These are phyloP conservation scores for Sclerotinia minor DNA, from an alignment of 2,329 filamentous ascomycete genomes.

Conservation along the genomic window DNA sequence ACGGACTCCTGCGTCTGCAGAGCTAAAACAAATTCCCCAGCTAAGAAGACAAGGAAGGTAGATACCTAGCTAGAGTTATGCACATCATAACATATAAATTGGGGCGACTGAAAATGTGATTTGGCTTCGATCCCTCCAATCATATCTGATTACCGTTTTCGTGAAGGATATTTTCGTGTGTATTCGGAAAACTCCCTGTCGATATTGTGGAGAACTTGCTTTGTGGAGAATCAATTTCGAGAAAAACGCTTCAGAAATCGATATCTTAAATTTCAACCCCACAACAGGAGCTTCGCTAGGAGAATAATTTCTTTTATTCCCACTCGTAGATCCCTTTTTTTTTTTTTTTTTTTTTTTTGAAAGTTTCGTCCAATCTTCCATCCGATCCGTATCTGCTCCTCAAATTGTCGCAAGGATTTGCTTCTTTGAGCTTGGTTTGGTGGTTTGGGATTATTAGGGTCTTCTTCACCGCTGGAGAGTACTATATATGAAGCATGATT, in stretches of 20 bases:
- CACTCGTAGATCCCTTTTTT: not conserved
- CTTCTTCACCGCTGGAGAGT: slow-evolving; percentile 5
- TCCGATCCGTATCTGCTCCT: not conserved
- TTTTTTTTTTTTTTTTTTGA: not conserved
- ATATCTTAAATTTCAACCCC: not conserved
- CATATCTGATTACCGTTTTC: not conserved
- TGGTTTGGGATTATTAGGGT: not conserved
- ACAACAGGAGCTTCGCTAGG: slow-evolving; percentile 5
- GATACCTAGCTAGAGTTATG: not conserved
- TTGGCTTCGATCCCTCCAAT: not conserved
- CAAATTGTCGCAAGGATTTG: not conserved
- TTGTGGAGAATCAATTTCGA: not conserved
- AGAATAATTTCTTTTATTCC: slow-evolving; percentile 1
- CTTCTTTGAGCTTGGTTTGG: not conserved
- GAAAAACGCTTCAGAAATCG: not conserved
- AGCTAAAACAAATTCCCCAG: slow-evolving; percentile 3
- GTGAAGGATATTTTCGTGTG: slow-evolving; percentile 2
- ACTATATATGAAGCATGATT: slow-evolving; percentile 13
- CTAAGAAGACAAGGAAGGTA: not conserved
- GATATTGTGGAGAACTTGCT: not conserved
- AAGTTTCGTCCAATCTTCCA: not conserved
- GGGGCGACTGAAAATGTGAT: not conserved
- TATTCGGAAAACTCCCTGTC: not conserved
- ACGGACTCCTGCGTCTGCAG: not conserved
- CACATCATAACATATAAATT: not conserved